Base-by-base conservation (phyloP, 768 basidiomycete species). In the Tylopilus intermedius region DNA sequence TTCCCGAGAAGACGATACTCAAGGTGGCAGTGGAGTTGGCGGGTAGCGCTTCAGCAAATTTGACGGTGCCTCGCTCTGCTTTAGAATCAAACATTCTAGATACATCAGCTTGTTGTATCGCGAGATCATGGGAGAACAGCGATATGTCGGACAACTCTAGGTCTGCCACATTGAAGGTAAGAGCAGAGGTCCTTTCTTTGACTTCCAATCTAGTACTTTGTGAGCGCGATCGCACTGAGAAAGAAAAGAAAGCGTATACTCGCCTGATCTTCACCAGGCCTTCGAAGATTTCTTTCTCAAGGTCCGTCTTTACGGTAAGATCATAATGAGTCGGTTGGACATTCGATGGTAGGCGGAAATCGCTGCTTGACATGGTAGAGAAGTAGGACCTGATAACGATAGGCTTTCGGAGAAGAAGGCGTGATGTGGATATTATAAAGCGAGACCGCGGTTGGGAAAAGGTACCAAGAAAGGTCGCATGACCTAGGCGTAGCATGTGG, bases 321-420 rank as follows among this genome's bases (percentile, higher is more conserved):
- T 89, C 85, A 68, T 94, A 94, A 66, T 93, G 89, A 7, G 69
- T 77, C 11, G 90, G 84, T 60, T 76, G 81, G 49, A 88, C 79
- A 57, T 83, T 71, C 1, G 76, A 75, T 18, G 88, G 87, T 49
- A 91, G 79, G 60, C 88, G 82, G 50, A 68, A 70, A 29, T 55
- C 47, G 3, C 22, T 53, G 53, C 33, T 42, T 32, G 62, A 50
- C 58, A 58, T 57, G 26, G 54, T 47, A 14, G 54, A 50, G 35
- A 57, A 55, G 39, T 47, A 47, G 9, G 46, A 45, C 52, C 47
- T 54, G 41, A 49, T 24, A 30, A n/a, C 29, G 38, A 33, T 47
- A 26, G 14, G 40, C 26, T 24, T 37, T 38, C 45, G 39, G 13
- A 24, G n/a, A 11, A 15, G 32, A 40, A n/a, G 52, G 18, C 18